Base-by-base conservation (phyloP, 1,284 basidiomycete species). In the Melanopsichium pennsylvanicum region DNA sequence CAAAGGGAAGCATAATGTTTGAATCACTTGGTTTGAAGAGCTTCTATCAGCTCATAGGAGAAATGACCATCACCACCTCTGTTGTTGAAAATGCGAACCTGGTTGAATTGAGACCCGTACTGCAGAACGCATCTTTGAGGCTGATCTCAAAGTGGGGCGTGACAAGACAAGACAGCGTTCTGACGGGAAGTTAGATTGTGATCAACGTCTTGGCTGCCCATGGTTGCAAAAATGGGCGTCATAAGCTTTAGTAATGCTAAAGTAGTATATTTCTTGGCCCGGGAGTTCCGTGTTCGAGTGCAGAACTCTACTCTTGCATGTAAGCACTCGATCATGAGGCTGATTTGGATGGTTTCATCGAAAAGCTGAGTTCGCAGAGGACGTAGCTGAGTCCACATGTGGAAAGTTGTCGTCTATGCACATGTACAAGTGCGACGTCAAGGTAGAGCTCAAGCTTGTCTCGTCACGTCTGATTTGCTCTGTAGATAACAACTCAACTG, bases 401-500 rank as follows among this genome's bases (percentile, higher is more conserved):
- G 23, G 42, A 44, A 35, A 34, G 32, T 15, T 5, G 5, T 1
- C 8, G 13, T 25, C 23, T 15, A 9, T 18, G 13, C 36, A 37
- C 21, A 26, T 39, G 38, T 23, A 19, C 12, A 13, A n/a, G 13
- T 13, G 21, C 38, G 38, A 10, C 38, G 38, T 39, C 25, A n/a
- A 25, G 13, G 27, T 18, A 38, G 33, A 27, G 10, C 23, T 23
- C 32, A 13, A 18, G 11, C 19, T 22, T 19, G 36, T 7, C 25
- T 18, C 8, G 32, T 4, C 8, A 6, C 39, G 42, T 35, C 18
- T 34, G 42, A n/a, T 39, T 32, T 27, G 31, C n/a, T n/a, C n/a
- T 3, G 54, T 57, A 57, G 54, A 57, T 22, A 36, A 39, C 45
- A 21, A 19, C 29, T 57, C 54, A 57, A 57, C 54, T 27, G n/a